These are phyloP conservation scores for Ogataea nonfermentans DNA, from an alignment of 805 yeast genomes.

Conservation along the genomic window DNA sequence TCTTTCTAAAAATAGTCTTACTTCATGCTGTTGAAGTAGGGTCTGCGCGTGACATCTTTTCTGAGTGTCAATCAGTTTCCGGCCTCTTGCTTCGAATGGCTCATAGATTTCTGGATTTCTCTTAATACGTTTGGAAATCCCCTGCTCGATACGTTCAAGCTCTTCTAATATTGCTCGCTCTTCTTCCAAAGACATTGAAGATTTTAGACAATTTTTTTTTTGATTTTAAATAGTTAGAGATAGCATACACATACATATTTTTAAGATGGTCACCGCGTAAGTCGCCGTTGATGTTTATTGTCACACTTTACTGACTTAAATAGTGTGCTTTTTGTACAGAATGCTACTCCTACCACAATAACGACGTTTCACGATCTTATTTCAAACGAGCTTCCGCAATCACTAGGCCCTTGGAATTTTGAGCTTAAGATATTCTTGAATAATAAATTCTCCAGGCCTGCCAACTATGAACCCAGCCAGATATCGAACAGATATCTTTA, in stretches of 20 bases:
- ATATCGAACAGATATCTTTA: slow-evolving; percentile 45
- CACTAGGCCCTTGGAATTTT: slow-evolving; percentile 65
- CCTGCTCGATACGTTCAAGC: slow-evolving; percentile 67
- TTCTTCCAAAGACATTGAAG: slow-evolving; percentile 34
- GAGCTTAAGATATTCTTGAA: slow-evolving; percentile 66
- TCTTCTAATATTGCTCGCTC: slow-evolving; percentile 51
- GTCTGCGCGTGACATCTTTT: slow-evolving; percentile 51
- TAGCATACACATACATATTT: too few species aligned
- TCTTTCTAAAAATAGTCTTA: slow-evolving; percentile 47
- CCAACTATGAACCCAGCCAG: slow-evolving; percentile 35
- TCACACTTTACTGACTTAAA: not conserved
- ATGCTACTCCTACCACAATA: slow-evolving; percentile 58
- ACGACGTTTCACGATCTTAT: slow-evolving; percentile 69
- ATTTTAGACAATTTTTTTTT: not conserved
- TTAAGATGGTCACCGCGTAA: slow-evolving; percentile 35
- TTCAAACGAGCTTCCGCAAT: slow-evolving; percentile 61
- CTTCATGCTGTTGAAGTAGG: slow-evolving; percentile 66
- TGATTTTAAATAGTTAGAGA: too few species aligned
- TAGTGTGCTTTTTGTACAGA: slow-evolving; percentile 41
- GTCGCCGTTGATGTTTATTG: slow-evolving; percentile 13
- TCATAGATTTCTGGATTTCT: slow-evolving; percentile 57
- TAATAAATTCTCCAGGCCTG: slow-evolving; percentile 52
- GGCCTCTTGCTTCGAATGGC: slow-evolving; percentile 19
- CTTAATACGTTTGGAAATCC: slow-evolving; percentile 58
- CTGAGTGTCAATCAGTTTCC: slow-evolving; percentile 34